Evolutionary conservation across 208 protist species (phyloP).

Genomic region (Acanthamoeba triangularis): DNA sequence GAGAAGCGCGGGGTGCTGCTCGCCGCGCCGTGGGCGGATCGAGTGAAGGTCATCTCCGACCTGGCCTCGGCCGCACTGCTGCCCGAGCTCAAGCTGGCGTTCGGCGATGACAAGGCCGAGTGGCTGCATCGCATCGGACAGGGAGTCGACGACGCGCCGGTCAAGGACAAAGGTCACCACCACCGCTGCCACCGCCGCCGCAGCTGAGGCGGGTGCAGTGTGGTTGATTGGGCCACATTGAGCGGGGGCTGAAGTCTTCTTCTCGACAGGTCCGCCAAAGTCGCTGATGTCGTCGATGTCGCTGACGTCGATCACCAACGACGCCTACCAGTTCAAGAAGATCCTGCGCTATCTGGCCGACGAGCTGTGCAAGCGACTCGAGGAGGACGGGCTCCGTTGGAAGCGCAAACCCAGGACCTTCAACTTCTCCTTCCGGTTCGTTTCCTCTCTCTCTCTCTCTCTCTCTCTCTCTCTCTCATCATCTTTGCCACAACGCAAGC

Average conservation of each 20-base stretch:
- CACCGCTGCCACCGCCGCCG: too few species aligned
- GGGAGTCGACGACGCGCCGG: neutral
- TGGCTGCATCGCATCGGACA: neutral
- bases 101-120: neutral
- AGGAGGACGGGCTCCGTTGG: neutral
- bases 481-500: neutral
- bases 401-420: slow-evolving; percentile 7
- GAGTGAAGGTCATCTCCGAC: slow-evolving; percentile 8
- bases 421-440: neutral
- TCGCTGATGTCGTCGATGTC: slow-evolving; percentile 45
- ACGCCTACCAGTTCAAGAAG: slow-evolving; percentile 19
- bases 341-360: slow-evolving; percentile 42
- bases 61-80: neutral
- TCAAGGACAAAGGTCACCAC: slow-evolving; percentile 26
- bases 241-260: too few species aligned
- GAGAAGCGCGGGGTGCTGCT: neutral
- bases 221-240: too few species aligned
- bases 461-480: too few species aligned
- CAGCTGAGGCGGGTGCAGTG: too few species aligned
- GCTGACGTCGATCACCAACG: slow-evolving; percentile 34
- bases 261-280: slow-evolving; percentile 12
- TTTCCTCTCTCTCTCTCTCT: too few species aligned
- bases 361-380: slow-evolving; percentile 29
- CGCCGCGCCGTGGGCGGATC: neutral
- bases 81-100: neutral